Evolutionary conservation across 495 filamentous ascomycete genomes (phyloP).

Genomic region (Lophiotrema nucula): DNA sequence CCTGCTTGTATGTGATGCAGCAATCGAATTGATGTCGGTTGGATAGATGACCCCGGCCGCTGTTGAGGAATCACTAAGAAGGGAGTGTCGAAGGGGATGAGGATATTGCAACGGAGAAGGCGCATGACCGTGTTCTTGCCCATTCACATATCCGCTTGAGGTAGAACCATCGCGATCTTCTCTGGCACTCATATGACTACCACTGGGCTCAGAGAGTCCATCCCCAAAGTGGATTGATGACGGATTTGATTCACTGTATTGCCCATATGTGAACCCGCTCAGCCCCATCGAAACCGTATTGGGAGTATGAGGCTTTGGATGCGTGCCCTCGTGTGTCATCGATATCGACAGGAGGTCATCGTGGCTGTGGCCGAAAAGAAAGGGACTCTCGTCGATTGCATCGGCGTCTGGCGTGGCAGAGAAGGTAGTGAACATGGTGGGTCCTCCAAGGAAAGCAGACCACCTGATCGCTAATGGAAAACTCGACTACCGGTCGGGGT

Average conservation of each 20-base stretch:
- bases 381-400: conserved; percentile 17
- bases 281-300: conserved; percentile 27
- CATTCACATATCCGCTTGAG: conserved; percentile 25
- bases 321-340: conserved; percentile 20
- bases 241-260: conserved; percentile 34
- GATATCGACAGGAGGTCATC: conserved; percentile 23
- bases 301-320: conserved; percentile 16
- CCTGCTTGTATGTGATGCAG: no score
- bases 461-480: conserved; percentile 10
- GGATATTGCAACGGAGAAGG: conserved; percentile 18
- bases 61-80: background rate
- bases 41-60: background rate
- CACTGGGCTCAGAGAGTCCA: conserved; percentile 26
- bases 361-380: conserved; percentile 22
- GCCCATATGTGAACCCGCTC: conserved; percentile 22
- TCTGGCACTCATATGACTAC: conserved; percentile 28
- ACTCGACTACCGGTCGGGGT: background rate
- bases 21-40: background rate
- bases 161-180: conserved; percentile 30
- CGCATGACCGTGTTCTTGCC: conserved; percentile 15
- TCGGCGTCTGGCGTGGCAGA: conserved; percentile 25
- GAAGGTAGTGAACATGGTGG: conserved; percentile 29
- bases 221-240: conserved; percentile 34
- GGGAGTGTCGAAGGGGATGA: conserved; percentile 1
- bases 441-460: background rate